phyloP scores from a whole-genome alignment of 306 rosid species.

The Vicia sativa region DNA sequence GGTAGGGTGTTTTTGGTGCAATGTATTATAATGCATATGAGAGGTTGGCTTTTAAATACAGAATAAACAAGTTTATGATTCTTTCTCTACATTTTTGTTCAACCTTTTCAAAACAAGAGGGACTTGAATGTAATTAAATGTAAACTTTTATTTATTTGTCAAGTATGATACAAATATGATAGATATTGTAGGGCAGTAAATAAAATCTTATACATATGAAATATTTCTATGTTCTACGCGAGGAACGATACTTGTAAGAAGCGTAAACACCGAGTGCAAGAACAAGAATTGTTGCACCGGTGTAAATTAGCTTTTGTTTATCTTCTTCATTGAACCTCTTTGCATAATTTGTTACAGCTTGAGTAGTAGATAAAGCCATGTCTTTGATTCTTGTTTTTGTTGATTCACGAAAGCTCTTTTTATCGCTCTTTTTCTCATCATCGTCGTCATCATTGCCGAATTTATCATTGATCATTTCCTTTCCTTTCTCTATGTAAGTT shows the following conservation, averaged over 20 bases:
- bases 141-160: constrained; percentile 11
- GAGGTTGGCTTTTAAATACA: no score
- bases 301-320: constrained; percentile 41
- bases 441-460: background rate
- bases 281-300: constrained; percentile 43
- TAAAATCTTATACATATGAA: background rate
- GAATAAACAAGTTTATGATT: no score
- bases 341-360: constrained; percentile 33
- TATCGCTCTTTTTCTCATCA: constrained; percentile 6
- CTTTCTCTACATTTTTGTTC: no score
- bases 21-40: no score
- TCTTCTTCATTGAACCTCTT: constrained; percentile 45
- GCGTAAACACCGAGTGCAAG: constrained; percentile 45
- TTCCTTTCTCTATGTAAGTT: background rate
- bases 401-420: constrained; percentile 6
- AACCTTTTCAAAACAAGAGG: no score
- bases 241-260: constrained; percentile 45
- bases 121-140: background rate
- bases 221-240: constrained; percentile 28
- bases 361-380: constrained; percentile 40
- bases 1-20: no score
- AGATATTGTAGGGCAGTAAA: background rate
- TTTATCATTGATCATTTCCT: background rate
- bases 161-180: background rate
- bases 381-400: constrained; percentile 36